A percentile compares a stretch with the other conserved stretches of the same genome.
These are phyloP conservation scores for Esteya vermicola DNA, from an alignment of 2,329 filamentous ascomycete species.

Conservation along the genomic window DNA sequence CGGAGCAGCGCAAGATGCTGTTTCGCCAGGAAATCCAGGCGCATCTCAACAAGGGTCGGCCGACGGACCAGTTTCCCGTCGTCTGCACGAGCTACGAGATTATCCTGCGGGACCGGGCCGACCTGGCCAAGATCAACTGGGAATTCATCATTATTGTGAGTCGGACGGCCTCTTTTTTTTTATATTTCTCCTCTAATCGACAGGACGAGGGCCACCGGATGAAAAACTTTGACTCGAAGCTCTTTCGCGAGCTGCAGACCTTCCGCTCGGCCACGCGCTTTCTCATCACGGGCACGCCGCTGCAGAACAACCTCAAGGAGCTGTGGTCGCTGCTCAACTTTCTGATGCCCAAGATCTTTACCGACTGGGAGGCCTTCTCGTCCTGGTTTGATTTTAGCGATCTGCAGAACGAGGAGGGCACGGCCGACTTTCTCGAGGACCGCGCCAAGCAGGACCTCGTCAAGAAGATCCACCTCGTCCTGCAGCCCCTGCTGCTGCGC, in stretches of 20 bases:
- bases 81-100: conserved; percentile 96
- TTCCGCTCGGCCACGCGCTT: conserved; percentile 85
- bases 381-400: conserved; percentile 96
- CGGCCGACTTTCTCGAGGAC: conserved; percentile 67
- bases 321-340: conserved; percentile 94
- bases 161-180: too few relatives aligned
- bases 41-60: conserved; percentile 46
- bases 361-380: conserved; percentile 84
- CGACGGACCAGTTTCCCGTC: conserved; percentile 62
- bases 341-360: conserved; percentile 81
- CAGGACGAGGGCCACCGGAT: conserved; percentile 90
- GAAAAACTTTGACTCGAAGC: conserved; percentile 89
- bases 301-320: conserved; percentile 92
- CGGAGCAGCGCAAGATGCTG: conserved; percentile 62
- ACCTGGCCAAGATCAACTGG: conserved; percentile 76
- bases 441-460: conserved; percentile 64
- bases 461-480: conserved; percentile 82
- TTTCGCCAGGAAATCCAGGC: conserved; percentile 57
- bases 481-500: conserved; percentile 81
- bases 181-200: too few relatives aligned
- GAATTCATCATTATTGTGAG: conserved; percentile 88
- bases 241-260: conserved; percentile 77
- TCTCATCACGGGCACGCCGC: conserved; percentile 83
- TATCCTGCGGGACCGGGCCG: conserved; percentile 76
- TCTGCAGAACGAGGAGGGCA: conserved; percentile 66